Conservation (phyloP, 2,329 filamentous ascomycete species). For the Apiospora kogelbergensis region DNA sequence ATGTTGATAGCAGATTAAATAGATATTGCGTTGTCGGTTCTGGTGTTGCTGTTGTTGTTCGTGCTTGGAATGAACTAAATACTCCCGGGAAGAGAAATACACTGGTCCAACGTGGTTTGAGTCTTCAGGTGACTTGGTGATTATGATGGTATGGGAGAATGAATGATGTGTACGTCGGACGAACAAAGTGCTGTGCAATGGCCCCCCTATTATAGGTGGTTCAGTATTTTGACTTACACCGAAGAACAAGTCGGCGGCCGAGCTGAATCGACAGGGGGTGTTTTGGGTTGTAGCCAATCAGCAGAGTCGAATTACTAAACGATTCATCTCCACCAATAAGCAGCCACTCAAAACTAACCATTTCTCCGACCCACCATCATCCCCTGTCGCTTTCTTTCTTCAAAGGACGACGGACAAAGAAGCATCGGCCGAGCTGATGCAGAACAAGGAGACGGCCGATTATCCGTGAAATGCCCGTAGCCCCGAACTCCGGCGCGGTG, state of each 20-base stretch:
- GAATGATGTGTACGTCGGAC: background rate
- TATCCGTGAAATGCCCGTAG: background rate
- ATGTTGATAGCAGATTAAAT: background rate
- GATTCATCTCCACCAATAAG: background rate
- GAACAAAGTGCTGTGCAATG: background rate
- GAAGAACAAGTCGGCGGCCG: background rate
- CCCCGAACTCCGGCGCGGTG: background rate
- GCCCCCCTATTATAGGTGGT: background rate
- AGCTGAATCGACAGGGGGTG: background rate
- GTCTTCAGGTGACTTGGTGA: too few relatives aligned
- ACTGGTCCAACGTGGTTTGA: too few relatives aligned
- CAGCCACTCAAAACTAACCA: background rate
- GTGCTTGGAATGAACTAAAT: too few relatives aligned
- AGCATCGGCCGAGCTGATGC: background rate
- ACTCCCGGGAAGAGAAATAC: too few relatives aligned
- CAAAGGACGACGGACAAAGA: too few relatives aligned
- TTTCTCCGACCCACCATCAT: background rate
- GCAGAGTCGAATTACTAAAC: background rate
- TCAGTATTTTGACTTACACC: background rate
- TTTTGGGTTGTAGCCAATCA: background rate
- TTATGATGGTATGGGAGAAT: background rate
- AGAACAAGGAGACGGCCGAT: background rate
- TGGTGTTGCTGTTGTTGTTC: too few relatives aligned
- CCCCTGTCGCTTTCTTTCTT: background rate
- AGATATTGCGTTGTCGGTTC: background rate